phyloP scores from a whole-genome alignment of 1,284 basidiomycete species.

The Golubevia pallescens region DNA sequence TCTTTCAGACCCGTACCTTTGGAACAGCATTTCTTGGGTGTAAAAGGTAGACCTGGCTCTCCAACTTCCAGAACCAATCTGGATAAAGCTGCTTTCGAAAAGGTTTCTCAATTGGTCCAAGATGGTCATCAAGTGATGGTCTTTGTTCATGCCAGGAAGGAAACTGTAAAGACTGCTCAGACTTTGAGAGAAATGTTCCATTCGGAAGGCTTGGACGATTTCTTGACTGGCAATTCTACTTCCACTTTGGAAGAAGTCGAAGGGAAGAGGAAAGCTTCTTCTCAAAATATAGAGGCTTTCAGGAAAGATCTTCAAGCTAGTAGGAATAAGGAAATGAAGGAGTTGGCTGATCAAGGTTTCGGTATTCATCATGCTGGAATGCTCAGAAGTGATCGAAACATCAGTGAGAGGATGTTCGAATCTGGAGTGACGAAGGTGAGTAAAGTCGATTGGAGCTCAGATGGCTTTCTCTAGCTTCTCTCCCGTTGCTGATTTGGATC shows the following conservation, averaged over 20 bases:
- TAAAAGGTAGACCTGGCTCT: constrained; percentile 87
- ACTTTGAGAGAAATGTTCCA: constrained; percentile 75
- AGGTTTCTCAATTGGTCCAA: constrained; percentile 66
- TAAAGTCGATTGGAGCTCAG: too few species aligned
- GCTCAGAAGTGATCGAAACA: constrained; percentile 89
- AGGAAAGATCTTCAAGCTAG: constrained; percentile 79
- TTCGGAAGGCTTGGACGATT: constrained; percentile 44
- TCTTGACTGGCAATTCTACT: constrained; percentile 13
- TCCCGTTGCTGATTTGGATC: too few species aligned
- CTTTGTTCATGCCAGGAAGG: constrained; percentile 97
- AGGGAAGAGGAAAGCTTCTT: neutral
- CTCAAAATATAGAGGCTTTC: constrained; percentile 67
- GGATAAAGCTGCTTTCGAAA: constrained; percentile 87
- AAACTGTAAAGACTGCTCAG: constrained; percentile 91
- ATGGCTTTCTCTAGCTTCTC: too few species aligned
- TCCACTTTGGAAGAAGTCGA: too few species aligned
- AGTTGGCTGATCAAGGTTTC: constrained; percentile 89
- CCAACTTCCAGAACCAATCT: constrained; percentile 80
- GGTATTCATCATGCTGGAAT: constrained; percentile 99
- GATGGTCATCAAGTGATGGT: constrained; percentile 93
- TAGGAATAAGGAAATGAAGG: constrained; percentile 94
- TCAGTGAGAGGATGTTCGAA: constrained; percentile 95
- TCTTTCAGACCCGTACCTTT: constrained; percentile 96
- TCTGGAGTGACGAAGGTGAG: constrained; percentile 85
- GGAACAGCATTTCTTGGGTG: constrained; percentile 96